phyloP scores from a whole-genome alignment of 306 rosid species.

The Benincasa hispida region DNA sequence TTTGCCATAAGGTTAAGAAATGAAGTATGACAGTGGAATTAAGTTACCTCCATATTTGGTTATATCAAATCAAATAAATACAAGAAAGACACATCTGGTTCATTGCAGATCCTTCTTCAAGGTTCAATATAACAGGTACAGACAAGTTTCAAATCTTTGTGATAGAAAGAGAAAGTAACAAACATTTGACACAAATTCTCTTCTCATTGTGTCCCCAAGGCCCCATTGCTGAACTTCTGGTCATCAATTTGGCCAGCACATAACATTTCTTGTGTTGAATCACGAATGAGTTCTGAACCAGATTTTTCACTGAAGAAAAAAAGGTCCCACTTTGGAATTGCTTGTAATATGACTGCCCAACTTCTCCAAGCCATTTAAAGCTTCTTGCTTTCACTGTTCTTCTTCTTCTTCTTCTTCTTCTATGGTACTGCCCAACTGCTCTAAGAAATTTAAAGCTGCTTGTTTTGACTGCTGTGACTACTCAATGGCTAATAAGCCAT shows the following conservation, averaged over 20 bases:
- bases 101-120: background rate
- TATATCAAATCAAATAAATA: background rate
- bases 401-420: background rate
- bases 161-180: background rate
- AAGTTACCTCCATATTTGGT: background rate
- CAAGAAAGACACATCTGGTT: background rate
- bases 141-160: background rate
- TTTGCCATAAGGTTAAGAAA: background rate
- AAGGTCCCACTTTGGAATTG: background rate
- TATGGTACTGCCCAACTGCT: background rate
- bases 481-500: no score
- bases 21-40: background rate
- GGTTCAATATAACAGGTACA: background rate
- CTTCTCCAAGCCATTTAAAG: background rate
- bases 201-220: background rate
- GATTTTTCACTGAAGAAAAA: background rate
- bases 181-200: background rate
- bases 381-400: background rate
- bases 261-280: background rate
- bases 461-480: no score
- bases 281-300: background rate
- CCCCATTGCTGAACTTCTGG: background rate
- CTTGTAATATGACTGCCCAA: background rate
- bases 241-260: background rate
- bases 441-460: background rate